These are phyloP conservation scores for Pachyrhizus erosus DNA, from an alignment of 306 rosid species.

Conservation along the genomic window DNA sequence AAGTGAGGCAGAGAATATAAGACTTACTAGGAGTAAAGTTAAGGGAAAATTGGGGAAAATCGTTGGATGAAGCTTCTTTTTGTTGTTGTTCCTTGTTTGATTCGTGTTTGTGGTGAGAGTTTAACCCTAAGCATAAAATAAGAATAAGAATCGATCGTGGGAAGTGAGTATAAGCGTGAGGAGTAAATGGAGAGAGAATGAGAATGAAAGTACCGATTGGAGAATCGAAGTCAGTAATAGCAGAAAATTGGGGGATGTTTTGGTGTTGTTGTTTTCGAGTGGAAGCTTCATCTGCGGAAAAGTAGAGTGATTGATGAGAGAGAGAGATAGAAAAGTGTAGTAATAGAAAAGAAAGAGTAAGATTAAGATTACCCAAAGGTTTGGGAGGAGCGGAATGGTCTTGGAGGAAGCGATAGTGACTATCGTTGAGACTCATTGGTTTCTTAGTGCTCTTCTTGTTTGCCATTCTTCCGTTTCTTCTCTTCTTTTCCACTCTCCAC, in stretches of 20 bases:
- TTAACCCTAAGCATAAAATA: constrained; percentile 33
- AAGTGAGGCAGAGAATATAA: background rate
- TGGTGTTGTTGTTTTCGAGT: background rate
- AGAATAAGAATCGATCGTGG: background rate
- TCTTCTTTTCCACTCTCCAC: too few species aligned
- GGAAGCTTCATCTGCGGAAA: constrained; percentile 34
- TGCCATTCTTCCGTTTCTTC: constrained; percentile 50
- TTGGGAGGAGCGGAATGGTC: constrained; percentile 77
- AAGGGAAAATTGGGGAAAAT: constrained; percentile 27
- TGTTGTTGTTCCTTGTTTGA: constrained; percentile 35
- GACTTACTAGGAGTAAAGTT: constrained; percentile 45
- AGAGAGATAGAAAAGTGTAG: background rate
- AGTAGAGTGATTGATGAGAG: background rate
- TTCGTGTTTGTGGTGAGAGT: constrained; percentile 27
- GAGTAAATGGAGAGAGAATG: background rate
- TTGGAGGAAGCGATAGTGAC: constrained; percentile 85
- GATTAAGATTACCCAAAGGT: constrained; percentile 17
- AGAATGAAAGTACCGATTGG: constrained; percentile 45
- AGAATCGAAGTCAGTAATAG: constrained; percentile 64
- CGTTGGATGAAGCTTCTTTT: background rate
- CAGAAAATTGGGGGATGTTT: constrained; percentile 58
- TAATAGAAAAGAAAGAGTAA: background rate
- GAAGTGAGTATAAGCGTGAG: background rate
- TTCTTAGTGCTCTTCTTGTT: constrained; percentile 50
- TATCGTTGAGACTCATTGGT: constrained; percentile 79